Percentiles rank a stretch among this genome's conserved stretches.
Evolutionary conservation across 2,329 filamentous ascomycete genomes (phyloP).

Genomic region (Xylaria sp.): DNA sequence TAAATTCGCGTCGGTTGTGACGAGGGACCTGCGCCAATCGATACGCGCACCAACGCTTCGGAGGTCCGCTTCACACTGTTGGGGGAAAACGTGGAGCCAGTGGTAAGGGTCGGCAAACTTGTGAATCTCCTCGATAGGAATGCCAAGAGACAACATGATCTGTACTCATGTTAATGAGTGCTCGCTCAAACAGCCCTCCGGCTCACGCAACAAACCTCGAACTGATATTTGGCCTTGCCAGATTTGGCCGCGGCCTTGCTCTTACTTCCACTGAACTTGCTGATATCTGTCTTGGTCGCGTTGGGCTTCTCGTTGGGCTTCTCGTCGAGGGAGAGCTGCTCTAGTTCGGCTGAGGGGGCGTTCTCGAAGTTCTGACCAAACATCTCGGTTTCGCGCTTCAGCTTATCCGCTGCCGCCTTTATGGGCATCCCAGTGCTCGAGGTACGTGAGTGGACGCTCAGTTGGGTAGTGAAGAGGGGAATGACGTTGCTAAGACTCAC

Average conservation of each 20-base stretch:
- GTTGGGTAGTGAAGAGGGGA: no score
- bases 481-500: no score
- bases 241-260: constrained; percentile 82
- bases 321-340: constrained; percentile 60
- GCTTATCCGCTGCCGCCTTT: constrained; percentile 35
- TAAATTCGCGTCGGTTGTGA: constrained; percentile 95
- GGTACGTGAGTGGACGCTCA: no score
- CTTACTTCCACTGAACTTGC: constrained; percentile 85
- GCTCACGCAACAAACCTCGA: constrained; percentile 70
- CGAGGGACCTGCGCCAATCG: constrained; percentile 92
- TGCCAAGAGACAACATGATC: constrained; percentile 92
- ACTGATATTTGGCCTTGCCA: constrained; percentile 94
- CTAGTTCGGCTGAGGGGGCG: constrained; percentile 60
- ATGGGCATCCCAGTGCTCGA: constrained; percentile 33
- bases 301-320: constrained; percentile 73
- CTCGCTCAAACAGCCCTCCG: background rate
- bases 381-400: constrained; percentile 33
- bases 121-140: constrained; percentile 89
- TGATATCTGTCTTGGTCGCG: constrained; percentile 80
- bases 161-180: constrained; percentile 24
- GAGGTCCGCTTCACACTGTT: constrained; percentile 81
- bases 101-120: constrained; percentile 90
- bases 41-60: constrained; percentile 86
- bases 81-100: constrained; percentile 93
- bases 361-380: constrained; percentile 54